Conservation (phyloP, 805 yeast genomes). For the Danielia oregonensis region DNA sequence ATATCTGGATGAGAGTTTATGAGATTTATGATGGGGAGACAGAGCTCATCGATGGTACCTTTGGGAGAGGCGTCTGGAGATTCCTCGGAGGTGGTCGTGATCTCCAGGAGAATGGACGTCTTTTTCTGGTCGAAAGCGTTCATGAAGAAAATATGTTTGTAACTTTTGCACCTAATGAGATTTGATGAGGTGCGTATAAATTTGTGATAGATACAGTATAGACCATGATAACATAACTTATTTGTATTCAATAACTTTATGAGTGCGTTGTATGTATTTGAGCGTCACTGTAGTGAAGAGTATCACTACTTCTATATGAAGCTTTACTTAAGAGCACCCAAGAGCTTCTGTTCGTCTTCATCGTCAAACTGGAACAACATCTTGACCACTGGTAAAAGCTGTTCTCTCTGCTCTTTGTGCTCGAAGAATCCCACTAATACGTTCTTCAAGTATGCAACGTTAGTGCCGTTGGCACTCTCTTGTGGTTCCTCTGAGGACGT, state of each 20-base stretch:
- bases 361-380: constrained; percentile 65
- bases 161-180: constrained; percentile 16
- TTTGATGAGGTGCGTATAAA: constrained; percentile 2
- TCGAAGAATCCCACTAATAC: constrained; percentile 89
- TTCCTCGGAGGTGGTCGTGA: constrained; percentile 37
- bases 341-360: constrained; percentile 71
- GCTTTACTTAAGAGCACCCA: constrained; percentile 50
- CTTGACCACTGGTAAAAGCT: constrained; percentile 80
- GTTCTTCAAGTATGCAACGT: constrained; percentile 78
- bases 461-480: constrained; percentile 21
- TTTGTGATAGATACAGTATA: no score
- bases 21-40: constrained; percentile 66
- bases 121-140: constrained; percentile 71
- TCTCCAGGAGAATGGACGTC: constrained; percentile 47
- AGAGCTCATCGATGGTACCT: constrained; percentile 74
- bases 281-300: no score
- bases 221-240: no score
- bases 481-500: constrained; percentile 18
- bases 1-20: constrained; percentile 61
- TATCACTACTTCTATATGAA: no score
- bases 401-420: constrained; percentile 86
- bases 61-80: constrained; percentile 77
- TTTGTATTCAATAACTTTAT: no score
- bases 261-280: no score
- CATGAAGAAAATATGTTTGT: no score